Percentiles rank a stretch among this genome's conserved stretches.
These are phyloP conservation scores for Boletus sp. DNA, from an alignment of 768 basidiomycete species.

Conservation along the genomic window DNA sequence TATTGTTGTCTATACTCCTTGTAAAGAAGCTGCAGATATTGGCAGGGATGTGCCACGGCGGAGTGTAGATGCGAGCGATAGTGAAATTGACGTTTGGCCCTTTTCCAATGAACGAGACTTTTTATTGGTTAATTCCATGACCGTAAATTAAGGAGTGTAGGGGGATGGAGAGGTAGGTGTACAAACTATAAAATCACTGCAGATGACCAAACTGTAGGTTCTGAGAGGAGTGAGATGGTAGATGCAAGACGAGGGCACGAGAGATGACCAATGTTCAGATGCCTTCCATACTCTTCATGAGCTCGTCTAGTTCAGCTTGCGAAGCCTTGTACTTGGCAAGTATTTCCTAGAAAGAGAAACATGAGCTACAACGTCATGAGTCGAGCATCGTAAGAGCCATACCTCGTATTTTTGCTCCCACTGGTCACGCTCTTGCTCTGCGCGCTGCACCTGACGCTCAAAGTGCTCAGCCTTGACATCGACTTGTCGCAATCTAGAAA, in stretches of 20 bases:
- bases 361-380: slow-evolving; percentile 1
- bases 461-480: slow-evolving; percentile 99
- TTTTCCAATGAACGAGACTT: not conserved
- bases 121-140: slow-evolving; percentile 17
- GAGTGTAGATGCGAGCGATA: not conserved
- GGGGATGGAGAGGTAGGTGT: slow-evolving; percentile 17
- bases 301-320: slow-evolving; percentile 80
- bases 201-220: slow-evolving; percentile 12
- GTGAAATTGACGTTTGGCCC: not conserved
- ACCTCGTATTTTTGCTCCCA: slow-evolving; percentile 98
- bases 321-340: slow-evolving; percentile 65
- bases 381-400: slow-evolving; percentile 21
- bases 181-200: slow-evolving; percentile 18
- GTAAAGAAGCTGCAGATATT: not conserved
- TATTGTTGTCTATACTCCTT: not conserved
- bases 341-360: slow-evolving; percentile 52
- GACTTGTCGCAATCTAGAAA: slow-evolving; percentile 80
- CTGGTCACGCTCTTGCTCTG: slow-evolving; percentile 85
- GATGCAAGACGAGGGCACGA: not conserved
- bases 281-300: slow-evolving; percentile 71
- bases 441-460: slow-evolving; percentile 82
- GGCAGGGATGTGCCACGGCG: too few species aligned
- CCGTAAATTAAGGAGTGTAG: slow-evolving; percentile 22
- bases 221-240: slow-evolving; percentile 1
- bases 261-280: slow-evolving; percentile 39